Percentiles rank a stretch among this genome's conserved stretches.
These are phyloP conservation scores for Syncephalastrum monosporum DNA, from an alignment of 371 early-diverging fungal genomes.

Conservation along the genomic window DNA sequence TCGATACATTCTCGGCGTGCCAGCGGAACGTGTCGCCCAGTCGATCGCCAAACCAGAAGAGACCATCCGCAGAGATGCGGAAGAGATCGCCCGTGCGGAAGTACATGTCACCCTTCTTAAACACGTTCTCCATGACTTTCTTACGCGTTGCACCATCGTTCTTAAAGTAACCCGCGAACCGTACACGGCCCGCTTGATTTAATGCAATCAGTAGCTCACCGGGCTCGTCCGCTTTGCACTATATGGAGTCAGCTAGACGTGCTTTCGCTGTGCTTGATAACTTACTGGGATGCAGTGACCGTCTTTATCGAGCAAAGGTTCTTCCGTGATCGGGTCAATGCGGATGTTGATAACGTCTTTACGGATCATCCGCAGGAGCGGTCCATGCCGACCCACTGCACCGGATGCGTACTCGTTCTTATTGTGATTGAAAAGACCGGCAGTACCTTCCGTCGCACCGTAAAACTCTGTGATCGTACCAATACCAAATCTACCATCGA, in stretches of 20 bases:
- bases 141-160: constrained; percentile 10
- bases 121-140: constrained; percentile 10
- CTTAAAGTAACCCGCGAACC: constrained; percentile 13
- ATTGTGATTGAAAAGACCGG: constrained; percentile 44
- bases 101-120: constrained; percentile 13
- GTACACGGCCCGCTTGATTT: not conserved
- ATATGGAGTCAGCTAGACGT: too few species aligned
- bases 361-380: constrained; percentile 14
- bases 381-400: constrained; percentile 48
- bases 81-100: constrained; percentile 73
- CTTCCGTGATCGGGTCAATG: constrained; percentile 38
- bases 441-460: constrained; percentile 41
- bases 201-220: constrained; percentile 7
- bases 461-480: constrained; percentile 51
- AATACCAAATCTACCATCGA: constrained; percentile 26
- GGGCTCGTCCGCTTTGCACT: constrained; percentile 24
- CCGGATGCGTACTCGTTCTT: constrained; percentile 42
- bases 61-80: constrained; percentile 50
- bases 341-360: constrained; percentile 23
- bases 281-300: constrained; percentile 39
- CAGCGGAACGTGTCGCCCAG: constrained; percentile 76
- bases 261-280: too few species aligned
- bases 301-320: constrained; percentile 15
- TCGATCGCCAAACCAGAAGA: constrained; percentile 73
- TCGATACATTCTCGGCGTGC: constrained; percentile 70